These are phyloP conservation scores for Diaporthe nobilis DNA, from an alignment of 2,329 filamentous ascomycete genomes.

Conservation along the genomic window DNA sequence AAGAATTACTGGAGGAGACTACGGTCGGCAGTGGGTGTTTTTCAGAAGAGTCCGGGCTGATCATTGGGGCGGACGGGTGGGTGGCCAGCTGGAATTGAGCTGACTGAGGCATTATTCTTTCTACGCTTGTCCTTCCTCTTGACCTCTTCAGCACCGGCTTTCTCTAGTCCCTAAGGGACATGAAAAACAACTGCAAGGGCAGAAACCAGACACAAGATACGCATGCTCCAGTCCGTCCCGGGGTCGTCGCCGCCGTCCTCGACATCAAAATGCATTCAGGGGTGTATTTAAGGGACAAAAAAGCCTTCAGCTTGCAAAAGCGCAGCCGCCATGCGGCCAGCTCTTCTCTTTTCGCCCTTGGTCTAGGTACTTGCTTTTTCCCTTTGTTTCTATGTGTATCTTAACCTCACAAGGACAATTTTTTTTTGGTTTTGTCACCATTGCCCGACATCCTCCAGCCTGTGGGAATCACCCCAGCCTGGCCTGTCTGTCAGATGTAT, in stretches of 20 bases:
- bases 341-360: neutral
- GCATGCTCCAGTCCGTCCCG: neutral
- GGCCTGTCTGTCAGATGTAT: slow-evolving; percentile 2
- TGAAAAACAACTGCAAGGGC: neutral
- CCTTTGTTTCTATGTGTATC: slow-evolving; percentile 24
- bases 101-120: neutral
- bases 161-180: neutral
- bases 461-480: neutral
- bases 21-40: neutral
- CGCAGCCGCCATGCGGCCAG: neutral
- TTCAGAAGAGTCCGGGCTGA: neutral
- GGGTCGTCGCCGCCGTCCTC: neutral
- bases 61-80: neutral
- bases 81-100: neutral
- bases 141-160: neutral
- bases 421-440: neutral
- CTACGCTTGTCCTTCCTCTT: neutral
- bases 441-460: neutral
- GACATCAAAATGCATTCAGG: slow-evolving; percentile 2
- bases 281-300: neutral
- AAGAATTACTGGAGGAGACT: neutral
- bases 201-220: neutral
- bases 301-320: neutral
- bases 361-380: neutral
- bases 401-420: neutral